These are phyloP conservation scores for Abortiporus biennis DNA, from an alignment of 1,284 basidiomycete genomes.

Conservation along the genomic window DNA sequence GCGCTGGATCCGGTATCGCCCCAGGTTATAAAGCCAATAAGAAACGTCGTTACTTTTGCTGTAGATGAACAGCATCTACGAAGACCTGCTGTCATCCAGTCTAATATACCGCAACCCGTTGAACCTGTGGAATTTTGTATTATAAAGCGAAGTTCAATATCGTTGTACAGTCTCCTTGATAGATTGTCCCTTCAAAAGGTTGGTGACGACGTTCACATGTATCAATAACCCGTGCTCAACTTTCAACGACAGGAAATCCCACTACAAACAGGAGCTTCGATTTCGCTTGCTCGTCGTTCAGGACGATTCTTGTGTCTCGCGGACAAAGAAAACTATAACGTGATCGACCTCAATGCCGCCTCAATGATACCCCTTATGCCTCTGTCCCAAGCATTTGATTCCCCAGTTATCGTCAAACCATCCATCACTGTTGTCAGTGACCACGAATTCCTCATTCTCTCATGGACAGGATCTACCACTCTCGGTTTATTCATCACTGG, in stretches of 20 bases:
- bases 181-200: constrained; percentile 61
- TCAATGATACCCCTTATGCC: constrained; percentile 71
- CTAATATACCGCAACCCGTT: constrained; percentile 30
- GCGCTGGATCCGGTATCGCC: constrained; percentile 66
- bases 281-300: constrained; percentile 62
- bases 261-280: constrained; percentile 65
- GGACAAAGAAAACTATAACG: constrained; percentile 64
- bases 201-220: constrained; percentile 3
- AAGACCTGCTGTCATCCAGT: constrained; percentile 39
- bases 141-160: constrained; percentile 66
- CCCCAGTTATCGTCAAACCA: constrained; percentile 46
- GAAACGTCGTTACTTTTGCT: constrained; percentile 73
- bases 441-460: constrained; percentile 77
- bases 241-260: background rate
- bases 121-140: constrained; percentile 75
- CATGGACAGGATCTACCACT: constrained; percentile 70
- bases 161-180: constrained; percentile 61
- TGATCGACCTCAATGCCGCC: constrained; percentile 69
- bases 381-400: constrained; percentile 57
- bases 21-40: constrained; percentile 61
- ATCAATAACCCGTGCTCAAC: no score
- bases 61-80: constrained; percentile 75
- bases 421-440: constrained; percentile 70
- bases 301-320: constrained; percentile 71
- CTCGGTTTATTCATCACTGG: constrained; percentile 83